These are phyloP conservation scores for Solanum megistacrolobum DNA, from an alignment of 257 asterid genomes.

Conservation along the genomic window DNA sequence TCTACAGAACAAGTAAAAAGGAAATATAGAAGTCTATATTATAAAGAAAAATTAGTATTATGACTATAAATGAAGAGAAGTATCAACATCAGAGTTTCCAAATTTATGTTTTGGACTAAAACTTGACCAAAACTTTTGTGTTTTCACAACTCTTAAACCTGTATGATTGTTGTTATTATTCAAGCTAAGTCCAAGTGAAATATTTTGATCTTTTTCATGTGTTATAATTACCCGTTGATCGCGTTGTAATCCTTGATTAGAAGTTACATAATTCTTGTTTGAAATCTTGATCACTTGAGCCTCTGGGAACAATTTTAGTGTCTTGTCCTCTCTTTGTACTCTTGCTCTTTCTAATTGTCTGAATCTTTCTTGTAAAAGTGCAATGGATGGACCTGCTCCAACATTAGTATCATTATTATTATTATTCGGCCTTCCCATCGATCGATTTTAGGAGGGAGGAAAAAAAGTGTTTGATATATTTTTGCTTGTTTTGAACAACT, in stretches of 20 bases:
- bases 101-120: background rate
- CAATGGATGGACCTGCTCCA: conserved; percentile 2
- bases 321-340: background rate
- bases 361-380: conserved; percentile 2
- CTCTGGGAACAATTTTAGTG: background rate
- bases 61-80: conserved; percentile 6
- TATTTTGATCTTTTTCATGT: background rate
- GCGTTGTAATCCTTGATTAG: background rate
- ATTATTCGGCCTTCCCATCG: background rate
- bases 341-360: conserved; percentile 1
- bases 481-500: background rate
- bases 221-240: background rate
- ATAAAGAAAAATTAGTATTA: background rate
- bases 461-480: background rate
- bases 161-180: background rate
- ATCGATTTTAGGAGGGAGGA: background rate
- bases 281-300: background rate
- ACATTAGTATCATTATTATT: background rate
- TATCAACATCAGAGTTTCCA: conserved; percentile 1
- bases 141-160: background rate
- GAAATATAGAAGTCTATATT: background rate
- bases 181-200: conserved; percentile 5
- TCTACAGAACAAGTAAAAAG: background rate
- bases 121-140: background rate
- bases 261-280: background rate